Percentiles rank a stretch among this genome's conserved stretches.
Evolutionary conservation across 495 filamentous ascomycete genomes (phyloP).

Genomic region (Penicillium silybi): DNA sequence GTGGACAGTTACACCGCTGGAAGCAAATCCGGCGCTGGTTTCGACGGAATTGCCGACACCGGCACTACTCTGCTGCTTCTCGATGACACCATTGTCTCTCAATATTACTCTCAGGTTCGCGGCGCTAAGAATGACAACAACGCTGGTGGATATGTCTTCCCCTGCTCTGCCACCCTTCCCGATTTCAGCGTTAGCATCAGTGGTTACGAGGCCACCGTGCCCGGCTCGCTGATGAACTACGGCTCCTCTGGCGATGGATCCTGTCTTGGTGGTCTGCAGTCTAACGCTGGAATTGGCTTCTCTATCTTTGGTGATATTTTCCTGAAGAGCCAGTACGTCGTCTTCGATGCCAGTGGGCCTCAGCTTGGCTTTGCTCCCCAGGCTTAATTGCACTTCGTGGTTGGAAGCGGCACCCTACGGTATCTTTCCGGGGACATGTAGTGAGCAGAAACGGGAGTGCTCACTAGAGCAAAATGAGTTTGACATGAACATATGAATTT

Average conservation of each 20-base stretch:
- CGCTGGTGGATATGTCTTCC: slow-evolving; percentile 62
- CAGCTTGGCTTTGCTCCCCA: slow-evolving; percentile 57
- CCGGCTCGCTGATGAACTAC: slow-evolving; percentile 40
- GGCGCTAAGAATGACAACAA: slow-evolving; percentile 42
- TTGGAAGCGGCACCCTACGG: too few relatives aligned
- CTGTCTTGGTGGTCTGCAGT: slow-evolving; percentile 62
- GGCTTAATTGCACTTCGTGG: slow-evolving; percentile 11
- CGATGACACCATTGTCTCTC: slow-evolving; percentile 45
- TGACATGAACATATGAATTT: too few relatives aligned
- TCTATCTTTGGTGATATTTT: slow-evolving; percentile 72
- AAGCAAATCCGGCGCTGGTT: slow-evolving; percentile 16
- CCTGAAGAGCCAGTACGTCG: slow-evolving; percentile 70
- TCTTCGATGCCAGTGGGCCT: slow-evolving; percentile 58
- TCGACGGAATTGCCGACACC: slow-evolving; percentile 45
- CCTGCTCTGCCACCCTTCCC: slow-evolving; percentile 60
- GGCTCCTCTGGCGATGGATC: slow-evolving; percentile 33
- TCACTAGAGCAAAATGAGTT: too few relatives aligned
- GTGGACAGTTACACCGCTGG: slow-evolving; percentile 59
- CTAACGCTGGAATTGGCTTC: slow-evolving; percentile 55
- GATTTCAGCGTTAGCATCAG: slow-evolving; percentile 54
- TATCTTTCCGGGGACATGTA: too few relatives aligned
- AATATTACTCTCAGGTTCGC: slow-evolving; percentile 58
- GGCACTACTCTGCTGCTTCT: slow-evolving; percentile 69
- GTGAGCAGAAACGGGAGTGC: too few relatives aligned
- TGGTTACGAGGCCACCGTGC: slow-evolving; percentile 35